Base-by-base conservation (phyloP, 495 filamentous ascomycete genomes). In the Amorphotheca resinae region DNA sequence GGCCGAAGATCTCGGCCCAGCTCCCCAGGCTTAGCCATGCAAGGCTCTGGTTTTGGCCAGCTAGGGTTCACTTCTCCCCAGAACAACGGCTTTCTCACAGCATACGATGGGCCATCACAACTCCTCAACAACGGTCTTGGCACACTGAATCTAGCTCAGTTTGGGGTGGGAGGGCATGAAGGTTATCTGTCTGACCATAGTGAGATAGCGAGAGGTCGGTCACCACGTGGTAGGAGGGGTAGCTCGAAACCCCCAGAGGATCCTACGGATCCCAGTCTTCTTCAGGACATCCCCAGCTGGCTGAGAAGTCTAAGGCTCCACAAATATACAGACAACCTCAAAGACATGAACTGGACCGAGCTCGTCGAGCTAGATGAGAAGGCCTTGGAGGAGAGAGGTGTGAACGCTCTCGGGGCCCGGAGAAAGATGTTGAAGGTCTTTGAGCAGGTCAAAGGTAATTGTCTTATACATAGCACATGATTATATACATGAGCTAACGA, bases 401-500 rank as follows among this genome's bases (percentile, higher is more conserved):
- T 98, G 23, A 95, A 95, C 60, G 91, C 91, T 33, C 71, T 95
- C 46, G 91, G 91, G 51, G 91, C 91, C 15, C 72, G 91, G 45
- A 84, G 87, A 63, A 98, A 98, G 72, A 94, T 98, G 87, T 67
- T 98, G 34, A 98, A 98, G 76, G 91, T 94, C 21, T 95, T 95
- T 62, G 88, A 93, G 55, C 89, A 96, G 68, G 88, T 98, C 56
- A 82, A 79, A 55, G 87, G 70, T 72, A 62, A 51, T 55, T 59
- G 15, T 30, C 15, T 20, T 15, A n/a, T n/a, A n/a, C n/a, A n/a
- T n/a, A n/a, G n/a, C n/a, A n/a, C n/a, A n/a, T n/a, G n/a, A n/a
- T n/a, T n/a, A n/a, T 7, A 25, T 9, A 25, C 7, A 31, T 14
- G 22, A 38, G 33, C 60, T 65, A 52, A 68, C 47, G 31, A 15